Evolutionary conservation across 495 filamentous ascomycete species (phyloP).

Genomic region (Penicillium herquei): DNA sequence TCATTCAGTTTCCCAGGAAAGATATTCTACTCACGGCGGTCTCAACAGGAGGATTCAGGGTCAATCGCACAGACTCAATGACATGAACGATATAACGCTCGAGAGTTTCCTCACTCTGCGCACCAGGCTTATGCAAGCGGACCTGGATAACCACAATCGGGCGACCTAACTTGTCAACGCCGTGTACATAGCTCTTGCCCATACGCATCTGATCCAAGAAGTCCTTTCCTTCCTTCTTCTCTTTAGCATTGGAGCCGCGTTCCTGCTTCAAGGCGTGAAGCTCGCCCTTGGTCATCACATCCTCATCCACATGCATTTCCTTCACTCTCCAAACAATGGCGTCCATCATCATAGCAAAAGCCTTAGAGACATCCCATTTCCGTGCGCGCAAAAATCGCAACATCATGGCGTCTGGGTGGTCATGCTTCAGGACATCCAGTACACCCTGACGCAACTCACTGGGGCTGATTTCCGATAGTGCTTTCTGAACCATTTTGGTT

Average conservation of each 20-base stretch:
- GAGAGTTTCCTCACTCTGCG: conserved; percentile 76
- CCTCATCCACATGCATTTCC: conserved; percentile 79
- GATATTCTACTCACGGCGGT: conserved; percentile 66
- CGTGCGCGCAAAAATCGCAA: conserved; percentile 87
- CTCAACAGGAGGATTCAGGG: conserved; percentile 73
- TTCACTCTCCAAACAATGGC: conserved; percentile 84
- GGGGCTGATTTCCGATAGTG: conserved; percentile 49
- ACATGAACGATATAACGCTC: conserved; percentile 88
- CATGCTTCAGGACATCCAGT: conserved; percentile 86
- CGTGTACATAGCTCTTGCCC: conserved; percentile 91
- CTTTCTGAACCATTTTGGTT: conserved; percentile 29
- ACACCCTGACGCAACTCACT: conserved; percentile 72
- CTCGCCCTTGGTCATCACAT: conserved; percentile 77
- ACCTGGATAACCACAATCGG: conserved; percentile 83
- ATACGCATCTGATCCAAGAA: conserved; percentile 82
- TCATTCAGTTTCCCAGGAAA: neutral
- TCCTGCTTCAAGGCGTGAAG: conserved; percentile 57
- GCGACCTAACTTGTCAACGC: conserved; percentile 74
- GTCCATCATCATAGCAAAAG: conserved; percentile 84
- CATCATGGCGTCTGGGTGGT: conserved; percentile 86
- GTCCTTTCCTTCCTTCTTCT: conserved; percentile 66
- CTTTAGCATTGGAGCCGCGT: conserved; percentile 49
- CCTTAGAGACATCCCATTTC: conserved; percentile 91
- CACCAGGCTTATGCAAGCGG: conserved; percentile 75
- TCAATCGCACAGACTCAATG: conserved; percentile 83